Evolutionary conservation across 2,329 filamentous ascomycete genomes (phyloP), one percentile per base, ranked within the genome.

Genomic region (Verticillium klebahnii): DNA sequence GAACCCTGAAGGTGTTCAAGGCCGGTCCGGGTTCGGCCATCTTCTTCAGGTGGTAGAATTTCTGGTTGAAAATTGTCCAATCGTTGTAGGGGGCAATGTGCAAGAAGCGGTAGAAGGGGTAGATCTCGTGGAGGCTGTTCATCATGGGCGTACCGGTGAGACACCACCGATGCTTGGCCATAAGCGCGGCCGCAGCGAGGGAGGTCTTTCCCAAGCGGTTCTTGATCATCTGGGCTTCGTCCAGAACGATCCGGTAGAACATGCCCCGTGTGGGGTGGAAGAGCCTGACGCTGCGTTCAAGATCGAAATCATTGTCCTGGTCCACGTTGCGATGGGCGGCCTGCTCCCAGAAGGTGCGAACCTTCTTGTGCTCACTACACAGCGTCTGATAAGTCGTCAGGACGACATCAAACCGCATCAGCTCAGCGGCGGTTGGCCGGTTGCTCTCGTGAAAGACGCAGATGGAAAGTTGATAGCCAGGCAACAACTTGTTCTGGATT

Each of bases 101-200:
- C 17, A 96, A 80, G 69, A 96, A 97, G 2, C 85, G 83, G 55
- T 97, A 80, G 23, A 96, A 77, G 0, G 92, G 90, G 69, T 85
- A 93, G 3, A 96, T 79, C 68, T 97, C 93, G 29, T 85, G 80
- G 2, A 94, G 86, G 14, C 83, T 86, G 68, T 97, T 97, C 89
- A 95, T 95, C 89, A 94, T 93, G 0, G 91, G 91, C 0, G 91
- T 95, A 31, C 91, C 91, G 3, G 89, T 92, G 73, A 94, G 83
- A 70, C 89, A 92, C 78, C 91, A 88, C 57, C 91, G 82, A 70
- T 90, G 85, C 39, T 77, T 79, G 15, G 89, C 79, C 63, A 83
- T 76, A 17, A 95, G 25, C 25, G 57, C 37, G 73, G 12, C 76
- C 72, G 66, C 79, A 84, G 34, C 85, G 17, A 36, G 17, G 8